Evolutionary conservation across 208 protist genomes (phyloP), one percentile per base, ranked within the genome.

Genomic region (Leishmania braziliensis): DNA sequence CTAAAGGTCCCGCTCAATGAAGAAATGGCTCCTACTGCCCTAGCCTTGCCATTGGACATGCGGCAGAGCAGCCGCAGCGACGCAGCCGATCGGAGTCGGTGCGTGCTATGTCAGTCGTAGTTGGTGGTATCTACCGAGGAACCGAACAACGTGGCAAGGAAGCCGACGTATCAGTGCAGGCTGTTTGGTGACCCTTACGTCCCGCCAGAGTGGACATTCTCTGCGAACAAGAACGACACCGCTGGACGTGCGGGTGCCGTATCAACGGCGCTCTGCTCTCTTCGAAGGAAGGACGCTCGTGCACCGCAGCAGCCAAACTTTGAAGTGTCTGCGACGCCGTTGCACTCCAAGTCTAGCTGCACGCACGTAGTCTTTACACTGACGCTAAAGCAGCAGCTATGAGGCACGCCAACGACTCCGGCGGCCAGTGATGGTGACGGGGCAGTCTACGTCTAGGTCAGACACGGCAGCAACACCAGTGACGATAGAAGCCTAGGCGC

Each of bases 331-430:
- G 63, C 6, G 5, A 73, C 76, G 51, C 29, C 76, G 50, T 73
- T 51, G 65, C 69, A 80, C 33, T 46, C 76, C 62, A 50, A 50
- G 51, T 80, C 76, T 3, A 73, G 77, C 43, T 46, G 77, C 53
- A 75, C 77, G 23, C 77, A 80, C 77, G 29, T 80, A 1, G 51
- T 80, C 14, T 33, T 75, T 9, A 80, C 77, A 6, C 43, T 80
- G 20, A 80, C 77, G 68, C 20, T 80, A 9, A 74, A 63, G 77
- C 77, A 80, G 77, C 77, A 80, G 68, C 53, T 74, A 43, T 80
- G 77, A 69, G 48, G 36, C 29, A 48, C 18, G 29, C 3, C 63
- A 39, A 50, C 39, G 9, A 5, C 77, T 18, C 60, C 63, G 10
- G 71, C 33, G 5, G 75, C 58, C 43, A 46, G 43, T 46, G 43